Evolutionary conservation across 495 filamentous ascomycete genomes (phyloP), one percentile per base, ranked within the genome.

Genomic region (Lophium mytilinum): DNA sequence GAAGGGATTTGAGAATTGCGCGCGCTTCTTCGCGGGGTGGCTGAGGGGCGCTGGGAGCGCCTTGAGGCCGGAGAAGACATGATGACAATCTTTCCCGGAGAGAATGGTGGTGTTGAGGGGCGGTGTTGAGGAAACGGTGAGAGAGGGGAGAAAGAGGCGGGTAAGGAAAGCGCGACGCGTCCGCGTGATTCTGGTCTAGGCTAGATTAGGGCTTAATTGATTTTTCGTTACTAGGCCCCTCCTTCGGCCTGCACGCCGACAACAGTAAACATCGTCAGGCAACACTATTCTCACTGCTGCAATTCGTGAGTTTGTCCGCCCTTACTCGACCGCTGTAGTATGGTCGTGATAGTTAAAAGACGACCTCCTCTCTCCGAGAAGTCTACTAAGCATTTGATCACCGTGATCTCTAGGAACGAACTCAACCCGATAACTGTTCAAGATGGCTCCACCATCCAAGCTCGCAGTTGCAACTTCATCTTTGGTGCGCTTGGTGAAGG

Each of bases 401-500:
- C 9, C 10, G 15, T 11, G 6, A 30, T 14, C 12, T 15, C 50
- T 15, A 17, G 50, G 9, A 37, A 52, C 47, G n/a, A 53, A 18
- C 24, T 40, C 30, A 15, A 11, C 9, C 14, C 55, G 51, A 48
- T 14, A 14, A 34, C 2, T n/a, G 33, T 30, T 34, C 42, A 65
- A 49, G 12, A 94, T 92, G 88, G 76, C 85, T 7, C 79, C 87
- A 9, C 87, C 87, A 35, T 83, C 85, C 9, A 79, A 80, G 61
- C 78, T 95, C 56, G 73, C 80, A 46, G 89, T 93, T 61, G 77
- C 80, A 48, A 90, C 86, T 15, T 81, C 82, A 46, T 80, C 85
- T 18, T 77, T 96, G 63, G 74, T 80, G 62, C 89, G 92, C 52
- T 78, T 96, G 49, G 81, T 96, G 53, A 96, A 95, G 70, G 93